Evolutionary conservation across 192 early-diverging fungal genomes (phyloP).

Genomic region (Chytriomyces confervae): DNA sequence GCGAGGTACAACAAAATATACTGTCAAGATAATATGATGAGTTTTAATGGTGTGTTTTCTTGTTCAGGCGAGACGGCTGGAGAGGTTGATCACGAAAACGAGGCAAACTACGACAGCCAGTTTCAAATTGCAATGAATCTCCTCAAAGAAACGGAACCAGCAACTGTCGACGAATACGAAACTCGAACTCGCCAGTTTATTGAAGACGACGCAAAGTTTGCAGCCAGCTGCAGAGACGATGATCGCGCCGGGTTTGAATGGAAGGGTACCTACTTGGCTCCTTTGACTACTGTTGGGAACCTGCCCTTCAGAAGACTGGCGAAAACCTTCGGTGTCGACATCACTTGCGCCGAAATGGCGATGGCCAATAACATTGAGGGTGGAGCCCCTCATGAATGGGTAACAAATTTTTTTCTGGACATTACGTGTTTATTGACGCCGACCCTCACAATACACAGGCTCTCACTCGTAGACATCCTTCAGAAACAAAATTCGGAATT

Average conservation of each 20-base stretch:
- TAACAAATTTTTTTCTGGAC: conserved; percentile 59
- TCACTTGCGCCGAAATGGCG: conserved; percentile 94
- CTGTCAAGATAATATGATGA: not conserved
- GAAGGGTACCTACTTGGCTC: conserved; percentile 80
- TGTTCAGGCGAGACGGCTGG: too few relatives aligned
- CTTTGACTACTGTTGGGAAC: conserved; percentile 97
- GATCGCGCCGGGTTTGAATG: conserved; percentile 6
- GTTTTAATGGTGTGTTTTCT: too few relatives aligned
- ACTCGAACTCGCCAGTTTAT: conserved; percentile 40
- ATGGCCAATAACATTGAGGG: conserved; percentile 39
- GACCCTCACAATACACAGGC: conserved; percentile 61
- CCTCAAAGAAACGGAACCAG: conserved; percentile 28
- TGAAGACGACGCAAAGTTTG: conserved; percentile 45
- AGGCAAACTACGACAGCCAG: not conserved
- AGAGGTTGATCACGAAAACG: not conserved
- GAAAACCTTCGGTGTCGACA: conserved; percentile 92
- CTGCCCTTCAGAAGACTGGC: conserved; percentile 94
- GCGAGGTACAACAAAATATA: not conserved
- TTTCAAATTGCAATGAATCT: not conserved
- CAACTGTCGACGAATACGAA: not conserved
- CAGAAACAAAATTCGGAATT: conserved; percentile 92
- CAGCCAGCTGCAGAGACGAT: not conserved
- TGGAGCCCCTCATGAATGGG: conserved; percentile 11
- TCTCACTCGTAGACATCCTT: conserved; percentile 78
- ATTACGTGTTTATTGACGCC: conserved; percentile 44